phyloP scores from a whole-genome alignment of 257 asterid species.

The Apocynum venetum region DNA sequence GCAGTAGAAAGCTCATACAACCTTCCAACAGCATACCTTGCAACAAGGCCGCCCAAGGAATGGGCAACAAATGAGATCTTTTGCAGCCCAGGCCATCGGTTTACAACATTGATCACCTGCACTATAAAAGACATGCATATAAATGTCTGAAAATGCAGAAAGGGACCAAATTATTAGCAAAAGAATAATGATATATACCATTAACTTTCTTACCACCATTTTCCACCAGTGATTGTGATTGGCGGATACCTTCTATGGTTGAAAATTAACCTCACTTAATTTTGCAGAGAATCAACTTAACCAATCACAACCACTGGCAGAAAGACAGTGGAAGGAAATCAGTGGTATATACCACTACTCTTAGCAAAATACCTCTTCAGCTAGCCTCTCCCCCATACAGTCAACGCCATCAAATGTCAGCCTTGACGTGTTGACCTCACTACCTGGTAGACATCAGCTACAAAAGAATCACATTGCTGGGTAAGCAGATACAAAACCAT shows the following conservation, averaged over 20 bases:
- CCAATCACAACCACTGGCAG: background rate
- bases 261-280: background rate
- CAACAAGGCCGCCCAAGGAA: conserved; percentile 93
- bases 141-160: conserved; percentile 15
- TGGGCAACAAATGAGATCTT: conserved; percentile 90
- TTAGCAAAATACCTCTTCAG: conserved; percentile 75
- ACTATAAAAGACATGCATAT: conserved; percentile 34
- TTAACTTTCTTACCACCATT: background rate
- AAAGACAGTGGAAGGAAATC: background rate
- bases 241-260: background rate
- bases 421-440: conserved; percentile 70
- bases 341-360: conserved; percentile 10
- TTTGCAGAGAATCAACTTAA: background rate
- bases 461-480: conserved; percentile 13
- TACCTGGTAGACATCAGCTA: conserved; percentile 49
- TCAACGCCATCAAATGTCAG: conserved; percentile 95
- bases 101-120: conserved; percentile 78
- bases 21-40: conserved; percentile 85
- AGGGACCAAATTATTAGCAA: conserved; percentile 30
- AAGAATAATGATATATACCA: background rate
- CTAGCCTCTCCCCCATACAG: conserved; percentile 87
- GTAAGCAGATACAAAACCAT: conserved; percentile 6
- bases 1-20: conserved; percentile 34
- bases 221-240: background rate
- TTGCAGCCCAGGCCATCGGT: conserved; percentile 63